Base-by-base conservation (phyloP, 306 rosid genomes). In the Lupinus albus region DNA sequence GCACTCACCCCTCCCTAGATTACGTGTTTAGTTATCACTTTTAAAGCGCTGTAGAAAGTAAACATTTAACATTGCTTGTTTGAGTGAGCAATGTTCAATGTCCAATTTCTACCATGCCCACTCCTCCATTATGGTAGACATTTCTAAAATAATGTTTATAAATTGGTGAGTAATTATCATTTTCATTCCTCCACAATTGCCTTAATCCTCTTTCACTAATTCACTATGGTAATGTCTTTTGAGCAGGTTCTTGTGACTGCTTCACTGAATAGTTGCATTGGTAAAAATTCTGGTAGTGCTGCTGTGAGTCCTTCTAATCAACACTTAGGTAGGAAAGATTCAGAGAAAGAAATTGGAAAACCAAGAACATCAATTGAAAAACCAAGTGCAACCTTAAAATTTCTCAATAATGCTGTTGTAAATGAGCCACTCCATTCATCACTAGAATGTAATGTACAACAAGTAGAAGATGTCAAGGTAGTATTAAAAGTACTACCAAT, bases 381-480 rank as follows among this genome's bases (percentile, higher is more conserved):
- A n/a, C n/a, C 88, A 13, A 39, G 57, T 4, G n/a, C n/a, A n/a
- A 59, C 83, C 70, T 84, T 92, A 20, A 86, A 76, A 48, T 89
- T 83, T 60, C 85, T 92, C 13, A 87, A 92, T 36, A 79, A 49
- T 50, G 91, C 96, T 53, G 74, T 69, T 8, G 64, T 58, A 45
- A 61, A 77, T 63, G 76, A 80, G 12, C 84, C 92, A 54, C 28
- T 68, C 21, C 76, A 72, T 20, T 47, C 79, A 11, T 74, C 84
- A 38, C 75, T 88, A 13, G 81, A 79, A 63, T 93, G 98, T 89
- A 84, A 79, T 0, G 75, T 79, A 2, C 65, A 86, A 8, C 84
- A 93, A 74, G 86, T 89, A 1, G 97, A 89, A 70, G 91, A 93
- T 58, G 97, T 90, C n/a, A n/a, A n/a, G n/a, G n/a, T n/a, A n/a